phyloP scores from a whole-genome alignment of 2,329 filamentous ascomycete species.

The Colletotrichum graminicola region DNA sequence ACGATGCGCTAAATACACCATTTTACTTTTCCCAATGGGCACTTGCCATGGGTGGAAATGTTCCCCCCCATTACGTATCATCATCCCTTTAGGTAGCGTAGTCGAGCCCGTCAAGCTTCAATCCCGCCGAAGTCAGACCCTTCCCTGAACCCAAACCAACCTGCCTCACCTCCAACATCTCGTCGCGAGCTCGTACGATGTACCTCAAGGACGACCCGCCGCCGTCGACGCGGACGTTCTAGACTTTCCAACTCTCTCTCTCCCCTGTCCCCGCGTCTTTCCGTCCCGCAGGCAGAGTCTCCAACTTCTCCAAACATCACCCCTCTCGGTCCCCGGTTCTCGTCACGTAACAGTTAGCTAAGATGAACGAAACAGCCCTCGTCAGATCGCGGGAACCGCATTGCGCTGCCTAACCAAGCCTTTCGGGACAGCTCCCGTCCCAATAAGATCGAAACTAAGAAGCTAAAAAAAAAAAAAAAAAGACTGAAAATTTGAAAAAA shows the following conservation, averaged over 20 bases:
- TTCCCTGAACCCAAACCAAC: background rate
- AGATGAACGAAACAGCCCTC: conserved; percentile 32
- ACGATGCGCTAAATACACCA: no score
- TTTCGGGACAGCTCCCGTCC: conserved; percentile 10
- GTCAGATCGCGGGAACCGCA: background rate
- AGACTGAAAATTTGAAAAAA: no score
- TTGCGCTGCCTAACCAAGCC: no score
- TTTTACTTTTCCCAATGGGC: background rate
- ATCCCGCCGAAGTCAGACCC: background rate
- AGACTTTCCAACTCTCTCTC: background rate
- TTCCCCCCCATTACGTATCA: background rate
- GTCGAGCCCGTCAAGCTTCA: background rate
- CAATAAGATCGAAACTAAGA: background rate
- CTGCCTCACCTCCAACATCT: background rate
- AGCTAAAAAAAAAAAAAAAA: no score
- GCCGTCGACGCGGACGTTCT: background rate
- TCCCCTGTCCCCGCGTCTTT: background rate
- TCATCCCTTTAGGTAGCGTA: background rate
- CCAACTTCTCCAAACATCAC: conserved; percentile 10
- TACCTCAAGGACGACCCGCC: background rate
- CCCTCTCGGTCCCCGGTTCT: conserved; percentile 8
- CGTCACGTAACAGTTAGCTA: conserved; percentile 34
- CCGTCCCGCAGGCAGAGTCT: background rate
- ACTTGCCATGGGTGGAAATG: no score
- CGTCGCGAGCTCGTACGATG: background rate